Evolutionary conservation across 148 eudicot genomes (phyloP).

Genomic region (Silene conica): DNA sequence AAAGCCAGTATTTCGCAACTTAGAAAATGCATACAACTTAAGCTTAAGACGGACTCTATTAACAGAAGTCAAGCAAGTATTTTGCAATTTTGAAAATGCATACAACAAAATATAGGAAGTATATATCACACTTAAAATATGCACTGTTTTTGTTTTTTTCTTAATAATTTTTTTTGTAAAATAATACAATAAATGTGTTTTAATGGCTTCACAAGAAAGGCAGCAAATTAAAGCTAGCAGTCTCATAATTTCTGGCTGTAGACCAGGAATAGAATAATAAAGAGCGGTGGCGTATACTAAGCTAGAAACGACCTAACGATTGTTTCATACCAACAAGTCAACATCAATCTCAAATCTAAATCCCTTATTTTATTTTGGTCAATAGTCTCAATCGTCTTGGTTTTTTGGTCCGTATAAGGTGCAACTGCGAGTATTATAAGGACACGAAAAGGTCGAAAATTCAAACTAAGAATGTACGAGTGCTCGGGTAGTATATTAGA

Average conservation of each 20-base stretch:
- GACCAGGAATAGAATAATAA: conserved; percentile 12
- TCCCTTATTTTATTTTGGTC: background rate
- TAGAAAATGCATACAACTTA: background rate
- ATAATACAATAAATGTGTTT: background rate
- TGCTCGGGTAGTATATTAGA: too few relatives aligned
- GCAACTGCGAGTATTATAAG: too few relatives aligned
- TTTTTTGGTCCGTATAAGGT: background rate
- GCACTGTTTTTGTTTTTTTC: too few relatives aligned
- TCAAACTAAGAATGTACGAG: too few relatives aligned
- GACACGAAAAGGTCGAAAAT: too few relatives aligned
- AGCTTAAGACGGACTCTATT: too few relatives aligned
- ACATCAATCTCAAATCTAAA: background rate
- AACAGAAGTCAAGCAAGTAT: too few relatives aligned
- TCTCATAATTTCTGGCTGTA: conserved; percentile 21
- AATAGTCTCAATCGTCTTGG: background rate
- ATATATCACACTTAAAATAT: too few relatives aligned
- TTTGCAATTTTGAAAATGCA: too few relatives aligned
- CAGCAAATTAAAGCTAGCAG: conserved; percentile 18
- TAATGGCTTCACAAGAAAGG: conserved; percentile 26
- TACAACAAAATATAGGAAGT: too few relatives aligned
- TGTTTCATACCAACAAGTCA: background rate
- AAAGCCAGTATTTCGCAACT: background rate
- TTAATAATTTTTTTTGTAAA: background rate
- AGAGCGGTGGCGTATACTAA: conserved; percentile 8
- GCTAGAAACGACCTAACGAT: background rate